Evolutionary conservation across 805 yeast species (phyloP).

Genomic region (Priceomyces haplophilus): DNA sequence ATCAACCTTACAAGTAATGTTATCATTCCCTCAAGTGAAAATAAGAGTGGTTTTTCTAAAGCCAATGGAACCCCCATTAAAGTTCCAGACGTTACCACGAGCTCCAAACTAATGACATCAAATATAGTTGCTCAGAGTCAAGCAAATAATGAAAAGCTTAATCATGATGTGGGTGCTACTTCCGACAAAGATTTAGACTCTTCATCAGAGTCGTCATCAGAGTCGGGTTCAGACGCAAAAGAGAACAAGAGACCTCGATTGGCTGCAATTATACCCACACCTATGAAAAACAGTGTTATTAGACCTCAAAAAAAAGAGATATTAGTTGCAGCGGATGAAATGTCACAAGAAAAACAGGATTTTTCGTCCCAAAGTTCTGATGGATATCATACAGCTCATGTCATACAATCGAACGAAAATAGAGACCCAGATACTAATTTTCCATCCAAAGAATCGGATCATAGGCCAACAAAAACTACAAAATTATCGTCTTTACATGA

Average conservation of each 20-base stretch:
- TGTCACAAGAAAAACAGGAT: neutral
- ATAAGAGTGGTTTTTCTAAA: neutral
- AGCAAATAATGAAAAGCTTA: neutral
- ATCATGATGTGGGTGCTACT: conserved; percentile 7
- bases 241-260: conserved; percentile 9
- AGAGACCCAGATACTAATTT: neutral
- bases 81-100: neutral
- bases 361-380: conserved; percentile 5
- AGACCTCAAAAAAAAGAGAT: neutral
- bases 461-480: conserved; percentile 15
- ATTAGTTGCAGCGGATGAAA: neutral
- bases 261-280: conserved; percentile 8
- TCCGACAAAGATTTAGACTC: conserved; percentile 13
- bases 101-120: neutral
- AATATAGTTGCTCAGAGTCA: neutral
- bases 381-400: conserved; percentile 7
- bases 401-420: neutral
- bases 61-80: neutral
- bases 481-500: conserved; percentile 55
- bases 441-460: neutral
- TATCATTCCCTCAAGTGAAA: neutral
- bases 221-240: conserved; percentile 6
- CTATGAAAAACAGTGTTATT: neutral
- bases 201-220: conserved; percentile 11
- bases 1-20: conserved; percentile 2